These are phyloP conservation scores for Geosmithia flava DNA, from an alignment of 2,329 filamentous ascomycete genomes.

Conservation along the genomic window DNA sequence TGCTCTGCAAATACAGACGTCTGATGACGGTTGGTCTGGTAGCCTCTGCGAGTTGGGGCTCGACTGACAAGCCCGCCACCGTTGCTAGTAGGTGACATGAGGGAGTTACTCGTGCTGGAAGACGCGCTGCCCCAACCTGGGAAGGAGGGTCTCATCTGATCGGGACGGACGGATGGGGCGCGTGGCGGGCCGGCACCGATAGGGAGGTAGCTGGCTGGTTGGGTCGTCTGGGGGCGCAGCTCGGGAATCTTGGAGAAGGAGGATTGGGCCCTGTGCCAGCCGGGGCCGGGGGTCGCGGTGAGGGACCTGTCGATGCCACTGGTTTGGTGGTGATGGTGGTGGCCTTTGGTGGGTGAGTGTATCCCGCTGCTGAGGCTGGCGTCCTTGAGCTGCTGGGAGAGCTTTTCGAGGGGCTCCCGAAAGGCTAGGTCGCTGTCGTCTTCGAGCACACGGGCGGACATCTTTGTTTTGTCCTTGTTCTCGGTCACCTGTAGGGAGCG, in stretches of 20 bases:
- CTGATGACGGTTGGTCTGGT: neutral
- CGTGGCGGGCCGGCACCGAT: constrained; percentile 15
- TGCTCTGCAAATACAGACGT: neutral
- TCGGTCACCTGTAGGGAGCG: constrained; percentile 22
- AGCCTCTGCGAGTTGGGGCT: neutral
- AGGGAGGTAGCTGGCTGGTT: constrained; percentile 17
- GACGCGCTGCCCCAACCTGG: neutral
- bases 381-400: neutral
- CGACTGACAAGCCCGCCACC: neutral
- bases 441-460: constrained; percentile 17
- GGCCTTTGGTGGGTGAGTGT: no score
- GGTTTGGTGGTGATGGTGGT: no score
- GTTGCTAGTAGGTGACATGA: neutral
- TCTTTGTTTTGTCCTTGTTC: constrained; percentile 14
- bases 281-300: no score
- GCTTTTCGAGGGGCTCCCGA: neutral
- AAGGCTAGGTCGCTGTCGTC: constrained; percentile 10
- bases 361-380: neutral
- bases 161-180: constrained; percentile 10
- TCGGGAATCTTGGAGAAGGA: no score
- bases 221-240: constrained; percentile 4
- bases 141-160: constrained; percentile 9
- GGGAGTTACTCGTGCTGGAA: neutral
- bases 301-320: no score
- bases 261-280: no score